Evolutionary conservation across 139 green algal species (phyloP).

Genomic region (Microglena sp.): DNA sequence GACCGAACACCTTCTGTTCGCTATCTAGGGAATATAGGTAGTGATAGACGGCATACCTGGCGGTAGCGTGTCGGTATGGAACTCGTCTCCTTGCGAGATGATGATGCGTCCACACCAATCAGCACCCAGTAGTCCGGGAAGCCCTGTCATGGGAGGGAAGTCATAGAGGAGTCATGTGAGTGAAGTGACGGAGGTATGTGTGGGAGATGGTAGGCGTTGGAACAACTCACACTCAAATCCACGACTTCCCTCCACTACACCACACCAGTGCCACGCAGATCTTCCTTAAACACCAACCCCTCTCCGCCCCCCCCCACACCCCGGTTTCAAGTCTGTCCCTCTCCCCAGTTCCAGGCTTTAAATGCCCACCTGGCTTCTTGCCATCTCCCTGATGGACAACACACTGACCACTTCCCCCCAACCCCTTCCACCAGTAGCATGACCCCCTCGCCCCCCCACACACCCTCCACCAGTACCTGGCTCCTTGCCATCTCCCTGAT

Average conservation of each 20-base stretch:
- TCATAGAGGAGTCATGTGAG: too few species aligned
- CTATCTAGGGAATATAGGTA: too few species aligned
- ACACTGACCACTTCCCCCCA: too few species aligned
- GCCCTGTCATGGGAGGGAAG: slow-evolving; percentile 43
- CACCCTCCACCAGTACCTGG: slow-evolving; percentile 20
- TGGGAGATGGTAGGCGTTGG: neutral
- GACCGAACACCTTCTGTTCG: too few species aligned
- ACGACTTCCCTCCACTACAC: too few species aligned
- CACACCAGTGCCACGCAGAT: too few species aligned
- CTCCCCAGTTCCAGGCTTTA: neutral
- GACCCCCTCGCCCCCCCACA: too few species aligned
- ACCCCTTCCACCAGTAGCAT: too few species aligned
- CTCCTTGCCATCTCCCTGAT: slow-evolving; percentile 60
- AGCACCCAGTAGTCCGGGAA: slow-evolving; percentile 71
- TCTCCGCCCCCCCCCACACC: too few species aligned
- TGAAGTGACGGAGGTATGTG: neutral
- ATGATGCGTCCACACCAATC: slow-evolving; percentile 25
- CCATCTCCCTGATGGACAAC: too few species aligned
- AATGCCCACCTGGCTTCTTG: neutral
- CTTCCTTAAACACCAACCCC: too few species aligned
- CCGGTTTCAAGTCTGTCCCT: neutral
- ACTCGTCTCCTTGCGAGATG: neutral
- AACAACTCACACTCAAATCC: too few species aligned
- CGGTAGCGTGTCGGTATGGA: slow-evolving; percentile 20
- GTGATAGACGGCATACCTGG: slow-evolving; percentile 17